Percentiles rank a stretch among this genome's conserved stretches.
Conservation (phyloP, 2,329 filamentous ascomycete genomes). For the Scedosporium dehoogii region DNA sequence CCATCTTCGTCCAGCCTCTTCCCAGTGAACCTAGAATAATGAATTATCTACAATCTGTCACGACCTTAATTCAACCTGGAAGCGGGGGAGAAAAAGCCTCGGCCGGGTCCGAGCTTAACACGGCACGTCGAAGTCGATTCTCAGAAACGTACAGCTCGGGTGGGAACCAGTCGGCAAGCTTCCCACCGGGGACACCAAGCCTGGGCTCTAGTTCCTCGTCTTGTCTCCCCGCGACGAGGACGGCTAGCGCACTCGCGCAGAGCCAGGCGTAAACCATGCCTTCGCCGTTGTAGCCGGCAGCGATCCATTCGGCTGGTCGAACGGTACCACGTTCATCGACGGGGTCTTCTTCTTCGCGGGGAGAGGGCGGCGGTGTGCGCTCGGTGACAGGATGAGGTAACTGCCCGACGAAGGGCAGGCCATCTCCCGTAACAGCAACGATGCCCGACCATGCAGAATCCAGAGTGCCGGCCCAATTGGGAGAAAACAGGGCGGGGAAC, state of each 20-base stretch:
- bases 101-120: background rate
- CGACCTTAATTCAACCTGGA: background rate
- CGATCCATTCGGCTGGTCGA: constrained; percentile 36
- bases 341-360: background rate
- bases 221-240: constrained; percentile 33
- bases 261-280: constrained; percentile 46
- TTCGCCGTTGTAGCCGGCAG: constrained; percentile 39
- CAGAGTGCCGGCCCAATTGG: constrained; percentile 24
- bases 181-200: constrained; percentile 25
- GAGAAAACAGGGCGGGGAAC: constrained; percentile 30
- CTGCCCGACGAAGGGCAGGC: constrained; percentile 39
- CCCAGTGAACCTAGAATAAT: background rate
- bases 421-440: constrained; percentile 36
- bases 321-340: constrained; percentile 8
- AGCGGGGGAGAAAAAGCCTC: background rate
- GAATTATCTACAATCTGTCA: background rate
- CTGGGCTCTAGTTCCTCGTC: constrained; percentile 17
- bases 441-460: constrained; percentile 39
- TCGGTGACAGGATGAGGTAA: constrained; percentile 21
- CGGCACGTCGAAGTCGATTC: constrained; percentile 18
- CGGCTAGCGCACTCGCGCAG: constrained; percentile 33
- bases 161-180: constrained; percentile 30
- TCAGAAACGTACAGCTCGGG: constrained; percentile 16
- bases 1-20: background rate
- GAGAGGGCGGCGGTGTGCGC: too few relatives aligned